Evolutionary conservation across 306 rosid species (phyloP).

Genomic region (Dryas drummondii): DNA sequence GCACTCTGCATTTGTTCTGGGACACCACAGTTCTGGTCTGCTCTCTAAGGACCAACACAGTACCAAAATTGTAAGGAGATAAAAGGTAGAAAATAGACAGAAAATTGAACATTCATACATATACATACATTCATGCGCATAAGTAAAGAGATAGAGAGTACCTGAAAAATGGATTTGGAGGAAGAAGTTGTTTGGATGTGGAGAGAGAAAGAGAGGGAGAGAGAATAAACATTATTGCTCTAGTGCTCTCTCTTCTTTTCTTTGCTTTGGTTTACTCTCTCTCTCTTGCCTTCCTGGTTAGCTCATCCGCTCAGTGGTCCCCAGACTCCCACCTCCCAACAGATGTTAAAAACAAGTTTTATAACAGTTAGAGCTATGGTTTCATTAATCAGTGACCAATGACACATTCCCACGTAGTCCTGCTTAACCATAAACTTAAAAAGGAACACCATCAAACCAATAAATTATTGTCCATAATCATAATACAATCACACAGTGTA

Average conservation of each 20-base stretch:
- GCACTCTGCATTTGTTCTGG: constrained; percentile 27
- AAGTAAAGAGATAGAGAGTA: constrained; percentile 12
- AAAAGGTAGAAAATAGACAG: background rate
- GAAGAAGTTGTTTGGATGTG: constrained; percentile 32
- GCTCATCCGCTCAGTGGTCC: constrained; percentile 37
- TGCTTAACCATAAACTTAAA: too few species aligned
- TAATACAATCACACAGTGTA: too few species aligned
- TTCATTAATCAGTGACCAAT: too few species aligned
- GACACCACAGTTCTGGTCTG: constrained; percentile 30
- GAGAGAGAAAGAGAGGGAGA: constrained; percentile 45
- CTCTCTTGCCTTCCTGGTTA: background rate
- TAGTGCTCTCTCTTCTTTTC: background rate
- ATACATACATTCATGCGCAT: background rate
- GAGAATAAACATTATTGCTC: constrained; percentile 51
- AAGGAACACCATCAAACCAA: too few species aligned
- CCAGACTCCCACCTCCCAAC: background rate
- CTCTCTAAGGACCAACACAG: constrained; percentile 30
- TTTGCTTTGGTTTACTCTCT: background rate
- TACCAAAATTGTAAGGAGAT: background rate
- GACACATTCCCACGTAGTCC: too few species aligned
- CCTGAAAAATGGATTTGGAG: constrained; percentile 52
- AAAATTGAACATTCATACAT: background rate
- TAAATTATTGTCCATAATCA: too few species aligned
- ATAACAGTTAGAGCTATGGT: background rate
- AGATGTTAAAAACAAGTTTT: background rate